Conservation (phyloP, 2,329 filamentous ascomycete genomes). For the Elsinoe batatas region DNA sequence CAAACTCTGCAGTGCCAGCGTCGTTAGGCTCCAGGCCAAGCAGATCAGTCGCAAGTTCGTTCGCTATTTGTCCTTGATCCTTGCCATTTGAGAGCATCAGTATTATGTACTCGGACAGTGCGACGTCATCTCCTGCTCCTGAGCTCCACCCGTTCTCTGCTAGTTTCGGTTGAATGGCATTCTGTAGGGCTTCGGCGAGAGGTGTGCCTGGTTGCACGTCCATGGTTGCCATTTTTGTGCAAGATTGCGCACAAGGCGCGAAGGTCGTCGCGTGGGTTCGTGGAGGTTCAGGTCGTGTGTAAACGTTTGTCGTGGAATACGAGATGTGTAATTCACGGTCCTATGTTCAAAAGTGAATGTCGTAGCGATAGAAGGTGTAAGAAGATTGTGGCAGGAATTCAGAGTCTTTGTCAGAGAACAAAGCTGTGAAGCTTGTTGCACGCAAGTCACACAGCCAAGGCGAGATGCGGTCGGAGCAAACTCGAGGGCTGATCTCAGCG, state of each 20-base stretch:
- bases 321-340: not conserved
- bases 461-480: constrained; percentile 6
- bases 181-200: constrained; percentile 72
- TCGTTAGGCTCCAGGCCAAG: constrained; percentile 76
- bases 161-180: constrained; percentile 79
- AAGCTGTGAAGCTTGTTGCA: constrained; percentile 6
- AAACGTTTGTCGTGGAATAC: not conserved
- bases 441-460: not conserved
- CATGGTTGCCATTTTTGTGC: constrained; percentile 54
- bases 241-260: not conserved
- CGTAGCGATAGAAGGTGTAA: not conserved
- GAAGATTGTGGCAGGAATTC: not conserved
- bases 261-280: not conserved
- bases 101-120: constrained; percentile 90
- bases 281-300: not conserved
- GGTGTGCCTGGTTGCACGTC: constrained; percentile 69
- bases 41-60: constrained; percentile 79
- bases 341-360: not conserved
- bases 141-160: constrained; percentile 88
- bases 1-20: constrained; percentile 70
- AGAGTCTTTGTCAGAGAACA: constrained; percentile 6
- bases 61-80: constrained; percentile 77
- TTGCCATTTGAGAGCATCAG: constrained; percentile 96
- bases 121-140: constrained; percentile 67
- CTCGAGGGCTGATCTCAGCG: not conserved